Evolutionary conservation across 1,284 basidiomycete species (phyloP).

Genomic region (Ustilago hordei): DNA sequence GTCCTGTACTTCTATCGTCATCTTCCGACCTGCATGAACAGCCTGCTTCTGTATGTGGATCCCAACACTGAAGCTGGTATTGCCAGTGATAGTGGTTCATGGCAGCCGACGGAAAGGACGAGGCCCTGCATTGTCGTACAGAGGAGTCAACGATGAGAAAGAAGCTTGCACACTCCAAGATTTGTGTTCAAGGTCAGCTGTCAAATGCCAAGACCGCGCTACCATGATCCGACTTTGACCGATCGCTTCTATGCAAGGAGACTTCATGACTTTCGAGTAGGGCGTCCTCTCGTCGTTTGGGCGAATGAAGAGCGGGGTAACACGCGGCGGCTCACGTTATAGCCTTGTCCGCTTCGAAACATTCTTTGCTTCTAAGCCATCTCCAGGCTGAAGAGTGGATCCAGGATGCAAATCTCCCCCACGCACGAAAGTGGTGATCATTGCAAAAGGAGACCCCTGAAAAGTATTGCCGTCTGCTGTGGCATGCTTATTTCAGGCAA

Average conservation of each 20-base stretch:
- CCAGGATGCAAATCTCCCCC: background rate
- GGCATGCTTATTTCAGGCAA: background rate
- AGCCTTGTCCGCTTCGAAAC: background rate
- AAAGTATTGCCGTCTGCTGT: background rate
- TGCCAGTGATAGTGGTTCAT: background rate
- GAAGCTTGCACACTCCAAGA: background rate
- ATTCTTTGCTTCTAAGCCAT: background rate
- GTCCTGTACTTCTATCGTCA: background rate
- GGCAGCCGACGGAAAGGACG: background rate
- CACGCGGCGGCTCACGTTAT: background rate
- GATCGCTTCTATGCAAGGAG: background rate
- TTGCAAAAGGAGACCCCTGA: background rate
- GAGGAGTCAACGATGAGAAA: background rate
- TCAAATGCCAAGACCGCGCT: slow-evolving; percentile 3
- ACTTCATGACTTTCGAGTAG: background rate
- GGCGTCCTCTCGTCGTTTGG: background rate
- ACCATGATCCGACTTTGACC: background rate
- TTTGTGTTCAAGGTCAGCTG: background rate
- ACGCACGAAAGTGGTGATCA: slow-evolving; percentile 1
- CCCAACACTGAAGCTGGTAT: background rate
- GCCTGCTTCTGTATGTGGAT: background rate
- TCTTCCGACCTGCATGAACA: background rate
- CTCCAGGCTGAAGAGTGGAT: background rate
- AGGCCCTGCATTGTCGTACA: background rate
- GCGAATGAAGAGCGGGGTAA: background rate